Base-by-base conservation (phyloP, 768 basidiomycete species). In the Panellus pusillus region DNA sequence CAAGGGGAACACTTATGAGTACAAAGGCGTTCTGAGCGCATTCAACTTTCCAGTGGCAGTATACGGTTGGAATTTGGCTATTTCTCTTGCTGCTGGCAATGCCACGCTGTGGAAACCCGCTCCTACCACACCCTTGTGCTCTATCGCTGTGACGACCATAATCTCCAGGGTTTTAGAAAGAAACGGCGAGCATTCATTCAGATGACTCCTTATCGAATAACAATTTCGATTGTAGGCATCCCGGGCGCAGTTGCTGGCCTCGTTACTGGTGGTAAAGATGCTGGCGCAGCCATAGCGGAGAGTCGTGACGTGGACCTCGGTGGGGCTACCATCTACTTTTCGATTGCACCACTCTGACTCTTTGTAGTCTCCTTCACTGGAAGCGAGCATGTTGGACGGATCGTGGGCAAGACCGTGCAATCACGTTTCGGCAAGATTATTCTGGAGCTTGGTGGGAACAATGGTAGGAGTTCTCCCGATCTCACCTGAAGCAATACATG, bases 41-140 rank as follows among this genome's bases (percentile, higher is more conserved):
- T 98, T 97, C 77, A 98, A 98, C 69, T 98, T 98, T 67, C 96
- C 96, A 9, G 86, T 92, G 39, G 93, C 93, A 31, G 92, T 95
- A 40, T 93, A 91, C 69, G 92, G 92, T 60, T 94, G 92, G 94
- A 98, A 98, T 70, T 74, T 96, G 45, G 82, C 93, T 2, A 77
- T 98, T 19, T 91, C 93, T 4, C 72, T 98, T 53, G 87, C 91
- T 2, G 88, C 90, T 27, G 94, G 94, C 15, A 98, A 98, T 69
- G 87, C 93, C 1, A 95, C 93, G 0, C 68, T 98, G 42, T 98
- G 95, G 95, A 98, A 98, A 67, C 95, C 95, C 7, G 89, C 93
- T 0, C 91, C 87, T 2, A 89, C 80, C 2, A 98, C 95, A 0
- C 87, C 95, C 4, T 71, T 96, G 32, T 95, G 87, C 66, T 79